phyloP scores from a whole-genome alignment of 2,329 filamentous ascomycete species.

The Colletotrichum higginsianum region DNA sequence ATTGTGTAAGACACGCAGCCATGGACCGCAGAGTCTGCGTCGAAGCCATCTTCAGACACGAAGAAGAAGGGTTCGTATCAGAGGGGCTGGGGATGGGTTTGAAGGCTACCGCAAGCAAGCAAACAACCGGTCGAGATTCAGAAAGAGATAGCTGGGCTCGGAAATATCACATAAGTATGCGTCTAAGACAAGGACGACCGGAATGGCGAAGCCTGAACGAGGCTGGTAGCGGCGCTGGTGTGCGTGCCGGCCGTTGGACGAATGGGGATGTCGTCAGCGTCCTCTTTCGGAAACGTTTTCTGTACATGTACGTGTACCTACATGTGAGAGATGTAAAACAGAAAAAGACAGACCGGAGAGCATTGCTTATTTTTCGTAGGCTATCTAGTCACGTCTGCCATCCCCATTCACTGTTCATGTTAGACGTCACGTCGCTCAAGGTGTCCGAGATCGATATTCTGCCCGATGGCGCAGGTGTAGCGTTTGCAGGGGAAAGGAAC shows the following conservation, averaged over 20 bases:
- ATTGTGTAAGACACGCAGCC: neutral
- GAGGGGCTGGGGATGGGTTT: slow-evolving; percentile 23
- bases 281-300: neutral
- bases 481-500: neutral
- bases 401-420: neutral
- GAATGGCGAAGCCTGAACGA: slow-evolving; percentile 31
- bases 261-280: slow-evolving; percentile 5
- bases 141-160: neutral
- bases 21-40: neutral
- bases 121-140: neutral
- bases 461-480: neutral
- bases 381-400: neutral
- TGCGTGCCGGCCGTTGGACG: slow-evolving; percentile 7
- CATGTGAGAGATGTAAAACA: no score
- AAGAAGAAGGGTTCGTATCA: neutral
- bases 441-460: neutral
- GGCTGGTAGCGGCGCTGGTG: slow-evolving; percentile 15
- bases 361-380: neutral
- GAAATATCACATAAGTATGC: neutral
- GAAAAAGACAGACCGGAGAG: neutral
- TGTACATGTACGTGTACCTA: neutral
- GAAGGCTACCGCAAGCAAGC: slow-evolving; percentile 16
- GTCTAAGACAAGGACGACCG: slow-evolving; percentile 30
- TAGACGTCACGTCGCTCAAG: neutral
- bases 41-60: slow-evolving; percentile 34